Evolutionary conservation across 306 rosid species (phyloP).

Genomic region (Gastrolobium villosum): DNA sequence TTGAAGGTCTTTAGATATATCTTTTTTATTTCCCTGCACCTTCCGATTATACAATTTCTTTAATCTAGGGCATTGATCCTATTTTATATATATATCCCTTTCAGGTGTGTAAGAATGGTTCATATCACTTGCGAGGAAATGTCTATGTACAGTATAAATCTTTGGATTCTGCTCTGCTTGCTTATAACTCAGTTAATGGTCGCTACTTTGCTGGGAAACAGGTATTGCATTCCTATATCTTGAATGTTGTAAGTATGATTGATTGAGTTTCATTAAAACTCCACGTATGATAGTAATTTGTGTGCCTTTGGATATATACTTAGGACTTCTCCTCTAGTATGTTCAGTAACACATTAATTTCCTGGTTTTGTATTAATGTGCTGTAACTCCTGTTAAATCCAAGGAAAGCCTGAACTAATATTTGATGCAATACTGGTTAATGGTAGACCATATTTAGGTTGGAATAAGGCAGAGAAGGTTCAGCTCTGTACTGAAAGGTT

Average conservation of each 20-base stretch:
- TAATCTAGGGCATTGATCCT: constrained; percentile 43
- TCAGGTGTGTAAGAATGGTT: constrained; percentile 96
- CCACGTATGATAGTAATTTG: background rate
- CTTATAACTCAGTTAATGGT: constrained; percentile 69
- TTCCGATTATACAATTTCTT: constrained; percentile 24
- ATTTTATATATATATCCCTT: constrained; percentile 36
- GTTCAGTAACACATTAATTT: background rate
- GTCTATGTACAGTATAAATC: constrained; percentile 79
- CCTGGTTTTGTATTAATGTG: constrained; percentile 21
- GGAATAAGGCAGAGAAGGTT: constrained; percentile 22
- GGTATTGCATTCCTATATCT: constrained; percentile 59
- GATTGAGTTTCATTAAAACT: constrained; percentile 32
- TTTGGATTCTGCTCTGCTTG: constrained; percentile 85
- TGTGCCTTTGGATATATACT: background rate
- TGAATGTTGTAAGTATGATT: constrained; percentile 10
- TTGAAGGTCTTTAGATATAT: background rate
- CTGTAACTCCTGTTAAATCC: constrained; percentile 31
- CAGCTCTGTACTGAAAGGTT: constrained; percentile 28
- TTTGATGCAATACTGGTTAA: constrained; percentile 28
- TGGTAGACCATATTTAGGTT: constrained; percentile 7
- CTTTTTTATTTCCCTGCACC: constrained; percentile 13
- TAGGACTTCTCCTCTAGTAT: constrained; percentile 4
- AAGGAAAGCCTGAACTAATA: constrained; percentile 18
- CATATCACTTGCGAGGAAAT: constrained; percentile 95
- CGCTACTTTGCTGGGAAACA: constrained; percentile 93